Evolutionary conservation across 306 rosid species (phyloP).

Genomic region (Quercus berberidifolia): DNA sequence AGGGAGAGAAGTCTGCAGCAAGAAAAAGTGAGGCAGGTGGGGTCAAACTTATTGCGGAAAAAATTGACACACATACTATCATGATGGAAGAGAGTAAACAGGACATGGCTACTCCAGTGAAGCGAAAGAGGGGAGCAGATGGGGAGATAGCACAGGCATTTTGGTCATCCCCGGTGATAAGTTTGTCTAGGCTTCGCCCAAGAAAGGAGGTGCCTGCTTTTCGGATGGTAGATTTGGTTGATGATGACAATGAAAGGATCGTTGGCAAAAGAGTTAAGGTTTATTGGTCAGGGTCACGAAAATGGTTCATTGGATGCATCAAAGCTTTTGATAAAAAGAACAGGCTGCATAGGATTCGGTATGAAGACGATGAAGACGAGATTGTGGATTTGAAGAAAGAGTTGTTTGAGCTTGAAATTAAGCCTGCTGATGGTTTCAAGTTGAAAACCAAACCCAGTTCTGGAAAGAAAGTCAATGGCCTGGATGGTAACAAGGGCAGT

Average conservation of each 20-base stretch:
- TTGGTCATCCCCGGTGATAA: not conserved
- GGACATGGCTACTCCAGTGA: not conserved
- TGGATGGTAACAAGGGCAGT: not conserved
- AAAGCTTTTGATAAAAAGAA: not conserved
- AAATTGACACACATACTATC: not conserved
- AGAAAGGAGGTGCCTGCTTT: conserved; percentile 3
- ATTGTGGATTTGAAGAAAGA: conserved; percentile 1
- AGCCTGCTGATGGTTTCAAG: not conserved
- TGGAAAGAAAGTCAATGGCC: not conserved
- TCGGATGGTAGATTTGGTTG: not conserved
- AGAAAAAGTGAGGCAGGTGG: not conserved
- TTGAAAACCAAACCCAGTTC: conserved; percentile 2
- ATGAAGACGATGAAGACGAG: not conserved
- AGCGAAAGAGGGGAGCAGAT: conserved; percentile 5
- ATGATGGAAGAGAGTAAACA: not conserved
- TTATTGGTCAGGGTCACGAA: conserved; percentile 7
- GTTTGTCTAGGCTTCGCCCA: not conserved
- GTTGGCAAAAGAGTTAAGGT: conserved; percentile 9
- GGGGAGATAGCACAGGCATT: not conserved
- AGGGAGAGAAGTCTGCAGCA: not conserved
- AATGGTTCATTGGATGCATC: not conserved
- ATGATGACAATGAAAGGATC: not conserved
- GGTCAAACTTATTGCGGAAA: not conserved
- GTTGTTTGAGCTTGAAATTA: not conserved
- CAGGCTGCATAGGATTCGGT: not conserved